Conservation (phyloP, 1,284 basidiomycete genomes). For the Austroboletus rostrupii region DNA sequence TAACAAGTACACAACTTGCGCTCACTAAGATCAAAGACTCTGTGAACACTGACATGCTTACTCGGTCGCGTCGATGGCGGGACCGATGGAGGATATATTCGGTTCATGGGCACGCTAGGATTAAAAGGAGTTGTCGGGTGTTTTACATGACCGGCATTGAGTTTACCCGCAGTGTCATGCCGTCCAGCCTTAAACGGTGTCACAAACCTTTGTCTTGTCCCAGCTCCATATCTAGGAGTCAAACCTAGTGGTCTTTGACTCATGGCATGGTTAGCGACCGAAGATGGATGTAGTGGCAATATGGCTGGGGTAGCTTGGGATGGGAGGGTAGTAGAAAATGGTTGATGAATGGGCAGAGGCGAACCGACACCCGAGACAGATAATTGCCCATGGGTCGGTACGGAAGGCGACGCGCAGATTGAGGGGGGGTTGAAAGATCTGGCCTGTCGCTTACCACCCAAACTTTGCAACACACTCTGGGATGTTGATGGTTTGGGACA, state of each 20-base stretch:
- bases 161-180: constrained; percentile 22
- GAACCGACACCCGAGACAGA: constrained; percentile 22
- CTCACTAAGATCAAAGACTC: constrained; percentile 49
- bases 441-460: constrained; percentile 27
- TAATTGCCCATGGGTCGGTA: constrained; percentile 10
- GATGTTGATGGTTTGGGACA: constrained; percentile 9
- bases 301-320: constrained; percentile 1
- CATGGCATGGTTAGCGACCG: constrained; percentile 10
- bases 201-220: constrained; percentile 46
- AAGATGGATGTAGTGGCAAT: constrained; percentile 21
- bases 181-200: constrained; percentile 69
- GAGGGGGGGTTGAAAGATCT: constrained; percentile 61
- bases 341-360: constrained; percentile 29
- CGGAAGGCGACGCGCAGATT: constrained; percentile 15
- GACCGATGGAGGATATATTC: constrained; percentile 23
- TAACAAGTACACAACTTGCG: constrained; percentile 7
- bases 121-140: not conserved
- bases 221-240: constrained; percentile 28
- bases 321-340: constrained; percentile 3
- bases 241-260: constrained; percentile 28
- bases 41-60: constrained; percentile 12
- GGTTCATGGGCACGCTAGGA: constrained; percentile 4
- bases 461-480: constrained; percentile 1
- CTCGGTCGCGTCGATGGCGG: constrained; percentile 4
- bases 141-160: not conserved